A percentile compares a stretch with the other conserved stretches of the same genome.
These are phyloP conservation scores for Paramecium caudatum DNA, from an alignment of 73 alveolate genomes.

Conservation along the genomic window DNA sequence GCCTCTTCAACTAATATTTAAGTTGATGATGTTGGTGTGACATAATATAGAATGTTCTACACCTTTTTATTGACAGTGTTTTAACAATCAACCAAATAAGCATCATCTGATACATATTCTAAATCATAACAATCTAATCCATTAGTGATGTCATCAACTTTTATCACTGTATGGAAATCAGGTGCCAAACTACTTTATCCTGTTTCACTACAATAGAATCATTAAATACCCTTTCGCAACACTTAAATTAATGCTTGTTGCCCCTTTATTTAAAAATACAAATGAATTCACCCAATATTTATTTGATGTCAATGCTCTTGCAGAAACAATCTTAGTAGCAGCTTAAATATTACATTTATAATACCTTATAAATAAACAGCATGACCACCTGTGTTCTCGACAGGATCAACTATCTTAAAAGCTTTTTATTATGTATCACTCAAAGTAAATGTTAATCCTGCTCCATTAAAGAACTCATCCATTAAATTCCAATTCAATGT, in stretches of 20 bases:
- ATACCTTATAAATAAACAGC: not conserved
- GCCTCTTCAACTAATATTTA: not conserved
- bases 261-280: slow-evolving; percentile 20
- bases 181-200: not conserved
- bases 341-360: not conserved
- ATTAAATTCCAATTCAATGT: not conserved
- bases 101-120: not conserved
- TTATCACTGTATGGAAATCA: not conserved
- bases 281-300: slow-evolving; percentile 40
- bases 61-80: not conserved
- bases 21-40: not conserved
- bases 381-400: slow-evolving; percentile 28
- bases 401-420: not conserved
- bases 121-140: slow-evolving; percentile 48
- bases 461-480: slow-evolving; percentile 37
- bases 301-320: slow-evolving; percentile 11
- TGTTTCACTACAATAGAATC: not conserved
- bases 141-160: not conserved
- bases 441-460: not conserved
- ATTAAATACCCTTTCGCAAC: not conserved
- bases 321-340: not conserved
- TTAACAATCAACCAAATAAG: slow-evolving; percentile 4
- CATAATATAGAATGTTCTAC: slow-evolving; percentile 22
- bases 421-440: not conserved
- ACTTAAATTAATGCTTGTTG: not conserved